Conservation (phyloP, 75 land plant species). For the Isoetes taiwanensis region DNA sequence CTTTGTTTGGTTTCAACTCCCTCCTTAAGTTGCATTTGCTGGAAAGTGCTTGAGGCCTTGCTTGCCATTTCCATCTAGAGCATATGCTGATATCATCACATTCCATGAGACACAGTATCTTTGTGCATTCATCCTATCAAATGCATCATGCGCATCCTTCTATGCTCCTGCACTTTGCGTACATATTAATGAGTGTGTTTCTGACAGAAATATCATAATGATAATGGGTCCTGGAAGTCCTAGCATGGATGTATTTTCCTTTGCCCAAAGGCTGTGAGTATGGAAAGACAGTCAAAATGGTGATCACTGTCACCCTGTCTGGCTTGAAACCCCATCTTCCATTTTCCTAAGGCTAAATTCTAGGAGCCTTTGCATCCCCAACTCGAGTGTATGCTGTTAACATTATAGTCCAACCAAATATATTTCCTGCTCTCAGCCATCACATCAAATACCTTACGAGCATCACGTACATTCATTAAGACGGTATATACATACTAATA, state of each 20-base stretch:
- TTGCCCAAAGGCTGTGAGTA: neutral
- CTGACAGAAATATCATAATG: neutral
- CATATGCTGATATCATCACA: conserved; percentile 9
- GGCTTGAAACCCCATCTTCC: neutral
- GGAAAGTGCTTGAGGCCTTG: too few relatives aligned
- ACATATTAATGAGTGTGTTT: conserved; percentile 6
- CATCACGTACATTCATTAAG: neutral
- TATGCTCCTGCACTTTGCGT: conserved; percentile 5
- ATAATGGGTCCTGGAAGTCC: neutral
- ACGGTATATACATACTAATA: neutral
- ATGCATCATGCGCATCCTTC: neutral
- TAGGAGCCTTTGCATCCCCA: neutral
- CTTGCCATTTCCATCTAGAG: too few relatives aligned
- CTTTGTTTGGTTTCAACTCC: too few relatives aligned
- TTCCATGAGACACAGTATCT: conserved; percentile 6
- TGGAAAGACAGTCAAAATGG: conserved; percentile 1
- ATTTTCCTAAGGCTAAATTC: neutral
- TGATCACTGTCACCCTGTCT: neutral
- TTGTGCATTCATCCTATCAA: conserved; percentile 8
- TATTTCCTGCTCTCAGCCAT: neutral
- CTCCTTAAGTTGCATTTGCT: too few relatives aligned
- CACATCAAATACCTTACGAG: neutral
- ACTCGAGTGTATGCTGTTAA: conserved; percentile 3
- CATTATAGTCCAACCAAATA: conserved; percentile 5
- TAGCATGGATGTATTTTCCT: neutral